Evolutionary conservation across 148 eudicot genomes (phyloP).

Genomic region (Cornus florida): DNA sequence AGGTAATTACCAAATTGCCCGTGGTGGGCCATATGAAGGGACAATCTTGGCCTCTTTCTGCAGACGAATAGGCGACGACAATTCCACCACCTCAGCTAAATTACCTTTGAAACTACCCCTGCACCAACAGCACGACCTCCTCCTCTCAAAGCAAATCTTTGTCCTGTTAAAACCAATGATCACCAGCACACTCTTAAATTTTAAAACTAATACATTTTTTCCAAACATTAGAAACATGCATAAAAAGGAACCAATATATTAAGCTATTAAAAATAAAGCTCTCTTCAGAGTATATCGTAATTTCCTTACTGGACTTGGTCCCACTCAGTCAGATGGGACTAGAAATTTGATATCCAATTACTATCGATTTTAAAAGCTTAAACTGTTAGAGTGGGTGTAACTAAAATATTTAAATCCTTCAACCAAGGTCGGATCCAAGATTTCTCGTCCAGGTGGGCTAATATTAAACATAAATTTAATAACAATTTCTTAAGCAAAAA

Average conservation of each 20-base stretch:
- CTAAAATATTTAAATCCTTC: no score
- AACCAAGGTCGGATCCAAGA: no score
- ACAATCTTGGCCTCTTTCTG: neutral
- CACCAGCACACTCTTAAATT: neutral
- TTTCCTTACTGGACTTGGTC: neutral
- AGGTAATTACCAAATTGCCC: neutral
- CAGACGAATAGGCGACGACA: no score
- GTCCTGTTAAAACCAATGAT: conserved; percentile 46
- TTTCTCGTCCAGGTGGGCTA: no score
- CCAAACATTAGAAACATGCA: neutral
- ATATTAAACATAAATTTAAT: neutral
- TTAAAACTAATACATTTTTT: neutral
- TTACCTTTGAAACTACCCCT: conserved; percentile 80
- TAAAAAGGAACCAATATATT: neutral
- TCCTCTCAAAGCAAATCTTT: conserved; percentile 92
- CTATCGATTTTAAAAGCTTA: no score
- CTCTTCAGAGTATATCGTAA: neutral
- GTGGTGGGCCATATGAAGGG: neutral
- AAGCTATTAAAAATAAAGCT: neutral
- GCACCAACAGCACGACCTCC: conserved; percentile 87
- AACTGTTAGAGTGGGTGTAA: no score
- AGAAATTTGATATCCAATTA: neutral
- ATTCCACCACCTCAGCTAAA: conserved; percentile 31
- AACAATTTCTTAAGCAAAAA: no score
- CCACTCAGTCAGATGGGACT: neutral